These are phyloP conservation scores for Heterobasidion irregulare DNA, from an alignment of 1,284 basidiomycete genomes.

Conservation along the genomic window DNA sequence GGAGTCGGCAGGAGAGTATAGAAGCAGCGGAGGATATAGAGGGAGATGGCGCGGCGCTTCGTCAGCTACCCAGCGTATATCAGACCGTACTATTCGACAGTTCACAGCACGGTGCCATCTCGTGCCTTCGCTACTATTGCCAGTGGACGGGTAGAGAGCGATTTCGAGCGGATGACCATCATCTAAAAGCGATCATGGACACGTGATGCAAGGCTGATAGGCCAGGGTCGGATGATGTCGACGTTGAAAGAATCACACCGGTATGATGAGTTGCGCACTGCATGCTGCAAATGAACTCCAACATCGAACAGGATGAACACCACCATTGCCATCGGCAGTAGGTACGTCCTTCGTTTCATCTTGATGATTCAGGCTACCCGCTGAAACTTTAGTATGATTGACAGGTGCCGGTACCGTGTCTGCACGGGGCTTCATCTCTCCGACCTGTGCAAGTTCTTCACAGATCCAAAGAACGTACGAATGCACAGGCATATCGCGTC, in stretches of 20 bases:
- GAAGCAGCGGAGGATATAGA: no score
- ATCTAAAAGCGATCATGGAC: conserved; percentile 25
- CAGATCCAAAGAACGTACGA: conserved; percentile 54
- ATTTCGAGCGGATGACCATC: conserved; percentile 29
- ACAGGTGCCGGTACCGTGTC: conserved; percentile 50
- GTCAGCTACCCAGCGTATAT: no score
- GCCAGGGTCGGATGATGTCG: background rate
- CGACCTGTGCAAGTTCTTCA: conserved; percentile 65
- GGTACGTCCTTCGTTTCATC: conserved; percentile 25
- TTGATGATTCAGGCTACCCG: background rate
- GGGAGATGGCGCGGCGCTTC: no score
- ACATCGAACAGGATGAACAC: conserved; percentile 37
- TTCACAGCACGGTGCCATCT: conserved; percentile 35
- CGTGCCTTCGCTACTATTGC: conserved; percentile 34
- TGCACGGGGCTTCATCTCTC: conserved; percentile 62
- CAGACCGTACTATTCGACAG: background rate
- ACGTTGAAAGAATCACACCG: background rate
- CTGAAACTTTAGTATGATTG: background rate
- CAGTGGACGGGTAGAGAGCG: conserved; percentile 30
- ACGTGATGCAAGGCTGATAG: conserved; percentile 35
- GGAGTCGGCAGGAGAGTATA: no score
- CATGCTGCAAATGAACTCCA: no score
- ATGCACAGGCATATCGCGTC: conserved; percentile 23
- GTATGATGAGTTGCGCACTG: no score
- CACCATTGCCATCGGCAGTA: conserved; percentile 22